A percentile compares a stretch with the other conserved stretches of the same genome.
Conservation (phyloP, 805 yeast genomes). For the Cyberlindnera meyerae region DNA sequence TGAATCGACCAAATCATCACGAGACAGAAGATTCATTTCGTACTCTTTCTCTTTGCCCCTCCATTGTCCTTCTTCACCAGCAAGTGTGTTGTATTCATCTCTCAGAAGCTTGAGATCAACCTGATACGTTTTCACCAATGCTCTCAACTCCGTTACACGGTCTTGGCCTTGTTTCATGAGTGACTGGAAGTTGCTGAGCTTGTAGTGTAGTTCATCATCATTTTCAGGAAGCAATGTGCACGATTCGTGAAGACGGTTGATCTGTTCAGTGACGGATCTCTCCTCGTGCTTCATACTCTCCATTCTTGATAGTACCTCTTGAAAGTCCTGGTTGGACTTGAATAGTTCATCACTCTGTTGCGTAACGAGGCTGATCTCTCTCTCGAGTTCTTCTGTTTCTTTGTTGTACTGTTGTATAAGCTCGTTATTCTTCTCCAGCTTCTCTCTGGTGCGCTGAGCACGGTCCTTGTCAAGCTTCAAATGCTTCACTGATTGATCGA, state of each 20-base stretch:
- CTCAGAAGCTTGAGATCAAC: slow-evolving; percentile 26
- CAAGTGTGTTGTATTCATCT: slow-evolving; percentile 31
- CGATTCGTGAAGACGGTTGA: slow-evolving; percentile 43
- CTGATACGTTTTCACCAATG: slow-evolving; percentile 22
- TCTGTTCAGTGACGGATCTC: slow-evolving; percentile 43
- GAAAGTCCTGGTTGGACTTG: slow-evolving; percentile 76
- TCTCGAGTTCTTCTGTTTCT: slow-evolving; percentile 46
- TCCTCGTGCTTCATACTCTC: slow-evolving; percentile 51
- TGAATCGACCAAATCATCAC: slow-evolving; percentile 20
- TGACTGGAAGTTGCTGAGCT: slow-evolving; percentile 38
- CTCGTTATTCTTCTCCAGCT: slow-evolving; percentile 37
- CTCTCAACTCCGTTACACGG: slow-evolving; percentile 26
- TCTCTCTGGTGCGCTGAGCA: slow-evolving; percentile 52
- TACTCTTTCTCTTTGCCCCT: slow-evolving; percentile 38
- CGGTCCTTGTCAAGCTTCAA: slow-evolving; percentile 67
- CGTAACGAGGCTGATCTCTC: slow-evolving; percentile 48
- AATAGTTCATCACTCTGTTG: slow-evolving; percentile 59
- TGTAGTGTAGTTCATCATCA: slow-evolving; percentile 34
- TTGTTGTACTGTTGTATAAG: slow-evolving; percentile 41
- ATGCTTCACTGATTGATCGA: slow-evolving; percentile 77
- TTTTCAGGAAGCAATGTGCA: slow-evolving; percentile 43
- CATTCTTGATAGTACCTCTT: slow-evolving; percentile 57
- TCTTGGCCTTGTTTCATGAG: slow-evolving; percentile 27
- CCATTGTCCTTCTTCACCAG: slow-evolving; percentile 52
- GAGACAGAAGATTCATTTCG: slow-evolving; percentile 17